Percentiles rank a stretch among this genome's conserved stretches.
Evolutionary conservation across 2,329 filamentous ascomycete species (phyloP).

Genomic region (Phaeoacremonium minimum): DNA sequence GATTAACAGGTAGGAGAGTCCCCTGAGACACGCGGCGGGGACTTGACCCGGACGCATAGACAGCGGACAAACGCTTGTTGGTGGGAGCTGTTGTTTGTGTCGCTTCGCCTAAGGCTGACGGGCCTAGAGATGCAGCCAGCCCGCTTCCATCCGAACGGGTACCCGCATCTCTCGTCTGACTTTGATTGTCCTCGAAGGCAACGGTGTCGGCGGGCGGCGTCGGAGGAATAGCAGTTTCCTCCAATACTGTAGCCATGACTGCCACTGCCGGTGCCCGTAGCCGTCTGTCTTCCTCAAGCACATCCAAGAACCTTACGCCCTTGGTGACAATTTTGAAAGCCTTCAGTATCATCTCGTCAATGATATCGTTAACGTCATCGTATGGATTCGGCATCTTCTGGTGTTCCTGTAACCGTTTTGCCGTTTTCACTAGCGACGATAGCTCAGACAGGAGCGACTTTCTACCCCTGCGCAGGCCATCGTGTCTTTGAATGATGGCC

Average conservation of each 20-base stretch:
- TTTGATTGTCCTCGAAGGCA: conserved; percentile 36
- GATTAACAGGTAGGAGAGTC: conserved; percentile 34
- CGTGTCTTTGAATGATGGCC: conserved; percentile 67
- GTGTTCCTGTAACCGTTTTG: conserved; percentile 77
- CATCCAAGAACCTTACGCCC: conserved; percentile 83
- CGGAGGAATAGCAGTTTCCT: conserved; percentile 55
- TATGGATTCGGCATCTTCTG: conserved; percentile 44
- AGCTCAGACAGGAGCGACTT: conserved; percentile 88
- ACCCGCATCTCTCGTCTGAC: conserved; percentile 29
- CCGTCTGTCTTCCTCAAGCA: conserved; percentile 65
- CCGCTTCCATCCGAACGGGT: conserved; percentile 29
- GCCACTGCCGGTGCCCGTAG: conserved; percentile 47
- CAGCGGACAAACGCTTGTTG: conserved; percentile 43
- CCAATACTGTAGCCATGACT: conserved; percentile 55
- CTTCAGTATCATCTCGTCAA: conserved; percentile 90
- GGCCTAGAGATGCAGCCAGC: conserved; percentile 25
- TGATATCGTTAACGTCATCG: conserved; percentile 66
- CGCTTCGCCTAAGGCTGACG: conserved; percentile 30
- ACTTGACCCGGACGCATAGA: conserved; percentile 25
- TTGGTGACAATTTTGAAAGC: conserved; percentile 93
- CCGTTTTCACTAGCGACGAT: conserved; percentile 82
- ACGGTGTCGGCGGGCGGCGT: conserved; percentile 59
- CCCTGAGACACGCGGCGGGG: conserved; percentile 28
- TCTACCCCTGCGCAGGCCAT: conserved; percentile 72
- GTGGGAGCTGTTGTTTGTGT: conserved; percentile 27